A percentile compares a stretch with the other conserved stretches of the same genome.
Conservation (phyloP, 2,329 filamentous ascomycete species). For the Alternaria triticimaculans region DNA sequence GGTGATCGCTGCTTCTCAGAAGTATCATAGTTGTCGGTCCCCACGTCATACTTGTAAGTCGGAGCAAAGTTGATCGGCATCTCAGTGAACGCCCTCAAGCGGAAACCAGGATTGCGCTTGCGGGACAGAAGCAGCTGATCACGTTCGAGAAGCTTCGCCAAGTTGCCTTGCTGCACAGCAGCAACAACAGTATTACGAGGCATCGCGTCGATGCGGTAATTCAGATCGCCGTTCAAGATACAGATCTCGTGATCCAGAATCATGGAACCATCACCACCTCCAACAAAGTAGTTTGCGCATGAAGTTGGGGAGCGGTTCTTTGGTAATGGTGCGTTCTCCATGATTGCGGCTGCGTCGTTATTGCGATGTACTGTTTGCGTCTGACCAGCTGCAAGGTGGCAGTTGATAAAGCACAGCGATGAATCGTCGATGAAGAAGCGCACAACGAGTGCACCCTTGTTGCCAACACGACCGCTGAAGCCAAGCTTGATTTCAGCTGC, state of each 20-base stretch:
- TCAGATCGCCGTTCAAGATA: conserved; percentile 92
- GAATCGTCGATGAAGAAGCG: conserved; percentile 95
- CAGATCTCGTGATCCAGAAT: conserved; percentile 98
- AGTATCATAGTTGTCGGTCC: conserved; percentile 90
- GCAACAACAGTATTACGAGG: conserved; percentile 90
- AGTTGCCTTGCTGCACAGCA: conserved; percentile 80
- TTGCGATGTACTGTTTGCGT: conserved; percentile 88
- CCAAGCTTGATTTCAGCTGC: conserved; percentile 90
- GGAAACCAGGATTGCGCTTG: conserved; percentile 87
- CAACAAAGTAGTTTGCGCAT: conserved; percentile 78
- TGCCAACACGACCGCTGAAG: conserved; percentile 93
- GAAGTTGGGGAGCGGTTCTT: conserved; percentile 70
- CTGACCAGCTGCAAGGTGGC: conserved; percentile 94
- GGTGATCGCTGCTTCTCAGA: conserved; percentile 94
- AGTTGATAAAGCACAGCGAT: conserved; percentile 95
- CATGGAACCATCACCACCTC: conserved; percentile 94
- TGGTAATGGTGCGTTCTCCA: conserved; percentile 80
- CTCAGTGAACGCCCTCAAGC: conserved; percentile 88
- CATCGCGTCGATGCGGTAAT: conserved; percentile 98
- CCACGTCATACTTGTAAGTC: conserved; percentile 98
- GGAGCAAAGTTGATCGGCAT: conserved; percentile 89
- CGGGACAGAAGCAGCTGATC: conserved; percentile 91
- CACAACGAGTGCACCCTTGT: conserved; percentile 91
- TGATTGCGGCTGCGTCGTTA: conserved; percentile 87
- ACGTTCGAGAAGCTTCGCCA: conserved; percentile 85